Percentiles rank a stretch among this genome's conserved stretches.
Conservation (phyloP, 1,284 basidiomycete species). For the Ustilago esculenta region DNA sequence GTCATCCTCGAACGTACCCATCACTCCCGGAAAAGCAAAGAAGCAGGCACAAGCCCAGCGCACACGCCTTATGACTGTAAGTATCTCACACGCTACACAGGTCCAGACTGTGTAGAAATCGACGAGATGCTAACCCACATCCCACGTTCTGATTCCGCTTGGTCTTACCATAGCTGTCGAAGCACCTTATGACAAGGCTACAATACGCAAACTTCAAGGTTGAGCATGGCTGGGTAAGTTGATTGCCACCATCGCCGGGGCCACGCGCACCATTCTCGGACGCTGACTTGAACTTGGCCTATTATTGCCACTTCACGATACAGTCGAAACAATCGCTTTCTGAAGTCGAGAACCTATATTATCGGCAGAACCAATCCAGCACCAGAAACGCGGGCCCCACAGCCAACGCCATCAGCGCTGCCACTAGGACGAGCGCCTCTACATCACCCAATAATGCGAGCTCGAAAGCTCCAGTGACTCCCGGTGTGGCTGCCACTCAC, state of each 20-base stretch:
- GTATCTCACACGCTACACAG: not conserved
- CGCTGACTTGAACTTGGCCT: no score
- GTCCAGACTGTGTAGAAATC: no score
- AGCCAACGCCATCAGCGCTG: conserved; percentile 3
- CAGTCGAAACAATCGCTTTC: conserved; percentile 61
- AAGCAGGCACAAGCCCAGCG: conserved; percentile 50
- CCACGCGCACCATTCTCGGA: no score
- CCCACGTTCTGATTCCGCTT: no score
- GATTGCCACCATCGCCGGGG: not conserved
- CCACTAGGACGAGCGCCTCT: conserved; percentile 19
- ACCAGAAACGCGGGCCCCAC: conserved; percentile 1
- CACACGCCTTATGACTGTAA: conserved; percentile 43
- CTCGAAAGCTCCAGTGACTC: conserved; percentile 27
- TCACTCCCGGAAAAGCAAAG: conserved; percentile 40
- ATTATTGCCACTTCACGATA: not conserved
- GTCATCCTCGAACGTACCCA: conserved; percentile 30
- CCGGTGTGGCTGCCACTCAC: conserved; percentile 17
- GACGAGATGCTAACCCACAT: no score
- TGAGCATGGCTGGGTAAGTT: conserved; percentile 62
- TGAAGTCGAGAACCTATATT: conserved; percentile 66
- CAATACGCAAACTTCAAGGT: conserved; percentile 65
- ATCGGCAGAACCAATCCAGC: conserved; percentile 45
- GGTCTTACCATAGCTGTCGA: conserved; percentile 45
- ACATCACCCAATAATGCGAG: conserved; percentile 27
- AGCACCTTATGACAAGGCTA: conserved; percentile 54